These are phyloP conservation scores for Ogataea glucozyma DNA, from an alignment of 805 yeast species.

Conservation along the genomic window DNA sequence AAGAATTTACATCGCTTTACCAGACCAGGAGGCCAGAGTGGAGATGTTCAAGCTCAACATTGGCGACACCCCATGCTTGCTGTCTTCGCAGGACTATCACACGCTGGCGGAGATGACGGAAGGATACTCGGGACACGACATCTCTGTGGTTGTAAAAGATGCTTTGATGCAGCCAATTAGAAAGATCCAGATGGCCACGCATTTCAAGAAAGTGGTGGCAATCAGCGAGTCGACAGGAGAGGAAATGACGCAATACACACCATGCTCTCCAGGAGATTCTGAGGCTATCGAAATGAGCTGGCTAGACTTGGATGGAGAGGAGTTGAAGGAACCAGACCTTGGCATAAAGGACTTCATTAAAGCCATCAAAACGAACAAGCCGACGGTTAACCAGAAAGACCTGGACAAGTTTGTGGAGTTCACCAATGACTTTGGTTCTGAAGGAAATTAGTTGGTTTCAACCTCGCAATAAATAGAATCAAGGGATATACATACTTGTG, in stretches of 20 bases:
- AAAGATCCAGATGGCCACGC: conserved; percentile 93
- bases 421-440: conserved; percentile 95
- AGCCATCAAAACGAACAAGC: conserved; percentile 87
- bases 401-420: conserved; percentile 80
- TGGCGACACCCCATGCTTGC: conserved; percentile 82
- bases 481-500: no score
- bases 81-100: conserved; percentile 71
- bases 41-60: conserved; percentile 94
- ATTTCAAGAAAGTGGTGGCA: conserved; percentile 66
- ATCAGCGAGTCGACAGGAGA: conserved; percentile 40
- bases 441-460: conserved; percentile 68
- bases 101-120: conserved; percentile 90
- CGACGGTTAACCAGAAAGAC: conserved; percentile 89
- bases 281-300: conserved; percentile 89
- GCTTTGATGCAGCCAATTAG: conserved; percentile 98
- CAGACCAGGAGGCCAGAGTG: conserved; percentile 89
- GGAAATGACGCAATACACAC: conserved; percentile 58
- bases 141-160: conserved; percentile 94
- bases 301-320: conserved; percentile 89
- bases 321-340: conserved; percentile 84
- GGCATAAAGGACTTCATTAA: conserved; percentile 90
- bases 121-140: conserved; percentile 97
- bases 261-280: conserved; percentile 96
- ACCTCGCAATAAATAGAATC: conserved; percentile 4
- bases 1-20: conserved; percentile 91